phyloP scores from a whole-genome alignment of 75 land plant genomes.

The Chamaecyparis obtusa region DNA sequence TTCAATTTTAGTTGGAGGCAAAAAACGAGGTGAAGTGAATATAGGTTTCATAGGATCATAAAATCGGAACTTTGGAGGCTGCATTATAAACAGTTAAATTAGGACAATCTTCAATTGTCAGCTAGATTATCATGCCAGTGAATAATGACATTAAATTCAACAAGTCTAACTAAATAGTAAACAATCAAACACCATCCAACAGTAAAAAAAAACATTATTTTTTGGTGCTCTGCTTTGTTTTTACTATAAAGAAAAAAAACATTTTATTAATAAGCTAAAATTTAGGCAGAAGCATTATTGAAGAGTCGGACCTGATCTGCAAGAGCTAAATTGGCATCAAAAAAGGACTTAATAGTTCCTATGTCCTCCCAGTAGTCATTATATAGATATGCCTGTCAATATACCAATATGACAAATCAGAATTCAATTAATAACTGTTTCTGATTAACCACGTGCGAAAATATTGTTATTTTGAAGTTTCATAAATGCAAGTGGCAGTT shows the following conservation, averaged over 20 bases:
- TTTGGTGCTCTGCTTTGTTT: background rate
- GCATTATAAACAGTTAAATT: slow-evolving; percentile 21
- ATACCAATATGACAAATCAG: background rate
- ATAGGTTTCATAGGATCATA: slow-evolving; percentile 92
- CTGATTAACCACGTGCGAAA: background rate
- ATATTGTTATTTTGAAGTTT: background rate
- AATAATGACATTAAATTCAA: background rate
- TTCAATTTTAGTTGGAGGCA: slow-evolving; percentile 97
- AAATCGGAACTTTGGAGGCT: slow-evolving; percentile 88
- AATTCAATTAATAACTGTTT: background rate
- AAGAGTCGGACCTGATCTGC: slow-evolving; percentile 33
- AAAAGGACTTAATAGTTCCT: slow-evolving; percentile 65
- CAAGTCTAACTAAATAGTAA: background rate
- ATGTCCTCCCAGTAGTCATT: slow-evolving; percentile 67
- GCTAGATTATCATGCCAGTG: background rate
- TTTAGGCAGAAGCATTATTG: background rate
- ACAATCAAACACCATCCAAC: background rate
- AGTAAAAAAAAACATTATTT: background rate
- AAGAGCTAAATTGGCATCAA: slow-evolving; percentile 61
- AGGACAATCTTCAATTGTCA: background rate
- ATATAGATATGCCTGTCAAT: slow-evolving; percentile 52
- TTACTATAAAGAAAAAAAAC: slow-evolving; percentile 2
- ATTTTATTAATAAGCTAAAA: background rate
- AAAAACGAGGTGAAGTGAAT: slow-evolving; percentile 86
- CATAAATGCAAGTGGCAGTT: background rate